Evolutionary conservation across 2,329 filamentous ascomycete genomes (phyloP).

Genomic region (Alternaria alternata): DNA sequence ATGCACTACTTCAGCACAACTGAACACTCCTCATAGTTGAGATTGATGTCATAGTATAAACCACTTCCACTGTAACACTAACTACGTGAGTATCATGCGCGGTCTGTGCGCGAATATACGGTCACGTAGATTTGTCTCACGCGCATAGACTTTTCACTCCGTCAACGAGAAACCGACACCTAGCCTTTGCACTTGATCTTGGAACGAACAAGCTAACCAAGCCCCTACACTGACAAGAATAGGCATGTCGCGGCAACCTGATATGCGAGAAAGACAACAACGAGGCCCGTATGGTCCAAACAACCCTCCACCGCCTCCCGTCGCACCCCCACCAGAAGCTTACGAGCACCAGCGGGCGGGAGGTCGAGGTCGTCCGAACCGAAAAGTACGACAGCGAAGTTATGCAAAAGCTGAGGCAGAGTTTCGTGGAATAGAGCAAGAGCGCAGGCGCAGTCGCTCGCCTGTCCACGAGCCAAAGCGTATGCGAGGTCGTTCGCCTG

Average conservation of each 20-base stretch:
- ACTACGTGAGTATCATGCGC: background rate
- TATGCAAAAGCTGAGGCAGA: background rate
- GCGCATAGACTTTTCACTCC: background rate
- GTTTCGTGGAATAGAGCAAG: background rate
- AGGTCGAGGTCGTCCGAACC: background rate
- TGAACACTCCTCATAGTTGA: background rate
- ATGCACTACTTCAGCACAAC: too few species aligned
- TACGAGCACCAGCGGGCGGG: background rate
- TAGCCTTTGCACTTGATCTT: background rate
- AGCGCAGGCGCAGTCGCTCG: conserved; percentile 4
- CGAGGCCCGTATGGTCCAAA: conserved; percentile 10
- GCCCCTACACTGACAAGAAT: background rate
- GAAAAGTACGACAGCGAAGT: background rate
- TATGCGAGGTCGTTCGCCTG: conserved; percentile 11
- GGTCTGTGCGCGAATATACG: conserved; percentile 1
- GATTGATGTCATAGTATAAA: background rate
- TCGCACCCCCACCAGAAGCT: background rate
- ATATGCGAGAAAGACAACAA: background rate
- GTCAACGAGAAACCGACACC: background rate
- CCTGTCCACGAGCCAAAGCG: background rate
- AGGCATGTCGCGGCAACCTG: background rate
- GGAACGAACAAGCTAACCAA: background rate
- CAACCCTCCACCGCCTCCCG: conserved; percentile 17
- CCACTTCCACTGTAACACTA: background rate
- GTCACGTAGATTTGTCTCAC: background rate